phyloP scores from a whole-genome alignment of 805 yeast species.

The Lipomyces orientalis region DNA sequence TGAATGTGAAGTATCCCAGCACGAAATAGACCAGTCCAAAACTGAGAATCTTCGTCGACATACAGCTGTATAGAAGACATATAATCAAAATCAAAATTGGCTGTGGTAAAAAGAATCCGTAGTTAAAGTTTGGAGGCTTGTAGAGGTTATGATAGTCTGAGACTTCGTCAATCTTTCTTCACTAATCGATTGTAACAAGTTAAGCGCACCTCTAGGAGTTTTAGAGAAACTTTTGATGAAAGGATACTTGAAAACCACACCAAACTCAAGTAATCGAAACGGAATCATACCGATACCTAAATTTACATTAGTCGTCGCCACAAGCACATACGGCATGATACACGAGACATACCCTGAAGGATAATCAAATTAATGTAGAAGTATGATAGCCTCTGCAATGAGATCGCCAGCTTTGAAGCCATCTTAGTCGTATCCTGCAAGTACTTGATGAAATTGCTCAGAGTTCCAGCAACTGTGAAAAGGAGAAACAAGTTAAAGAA shows the following conservation, averaged over 20 bases:
- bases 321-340: not conserved
- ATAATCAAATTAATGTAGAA: conserved; percentile 89
- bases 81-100: conserved; percentile 86
- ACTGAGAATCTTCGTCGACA: conserved; percentile 83
- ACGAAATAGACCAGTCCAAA: conserved; percentile 85
- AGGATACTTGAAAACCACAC: conserved; percentile 77
- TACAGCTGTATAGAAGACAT: conserved; percentile 83
- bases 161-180: not conserved
- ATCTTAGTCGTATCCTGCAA: conserved; percentile 87
- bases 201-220: conserved; percentile 65
- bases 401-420: conserved; percentile 83
- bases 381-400: conserved; percentile 76
- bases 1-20: conserved; percentile 85
- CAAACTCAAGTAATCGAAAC: conserved; percentile 78
- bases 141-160: conserved; percentile 69
- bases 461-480: conserved; percentile 92
- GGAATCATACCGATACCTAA: conserved; percentile 80
- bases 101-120: conserved; percentile 89
- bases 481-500: conserved; percentile 93
- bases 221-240: conserved; percentile 66
- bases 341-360: conserved; percentile 56
- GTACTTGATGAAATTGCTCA: conserved; percentile 77
- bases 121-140: conserved; percentile 89
- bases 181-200: not conserved
- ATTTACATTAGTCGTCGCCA: not conserved